Conservation (phyloP, 106 monocot genomes). For the Iris macrosiphon region DNA sequence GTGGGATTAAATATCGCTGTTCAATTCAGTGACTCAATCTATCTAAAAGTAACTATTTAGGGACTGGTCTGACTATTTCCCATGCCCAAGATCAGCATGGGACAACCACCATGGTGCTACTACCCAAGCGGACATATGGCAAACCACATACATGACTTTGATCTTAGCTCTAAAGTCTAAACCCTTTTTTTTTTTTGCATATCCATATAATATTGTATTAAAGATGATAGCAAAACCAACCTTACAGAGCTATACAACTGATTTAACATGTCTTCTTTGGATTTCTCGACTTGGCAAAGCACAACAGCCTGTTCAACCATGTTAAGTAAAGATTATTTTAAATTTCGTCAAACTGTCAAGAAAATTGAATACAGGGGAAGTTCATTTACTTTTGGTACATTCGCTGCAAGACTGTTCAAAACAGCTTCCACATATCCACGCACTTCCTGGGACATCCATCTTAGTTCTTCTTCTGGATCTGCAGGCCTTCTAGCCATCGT, state of each 20-base stretch:
- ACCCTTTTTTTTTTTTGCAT: too few relatives aligned
- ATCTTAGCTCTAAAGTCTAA: too few relatives aligned
- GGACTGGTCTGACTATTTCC: too few relatives aligned
- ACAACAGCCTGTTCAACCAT: slow-evolving; percentile 75
- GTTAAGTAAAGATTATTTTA: neutral
- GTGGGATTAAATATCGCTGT: too few relatives aligned
- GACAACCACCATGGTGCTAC: too few relatives aligned
- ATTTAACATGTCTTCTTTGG: slow-evolving; percentile 99
- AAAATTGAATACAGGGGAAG: neutral
- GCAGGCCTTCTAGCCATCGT: slow-evolving; percentile 83
- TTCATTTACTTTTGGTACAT: slow-evolving; percentile 74
- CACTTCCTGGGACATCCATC: slow-evolving; percentile 99
- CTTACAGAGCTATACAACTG: slow-evolving; percentile 93
- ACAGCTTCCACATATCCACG: slow-evolving; percentile 99
- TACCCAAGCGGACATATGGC: too few relatives aligned
- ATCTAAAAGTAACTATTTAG: too few relatives aligned
- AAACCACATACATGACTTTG: too few relatives aligned
- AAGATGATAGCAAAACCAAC: slow-evolving; percentile 11
- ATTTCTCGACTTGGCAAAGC: slow-evolving; percentile 96
- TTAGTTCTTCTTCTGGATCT: slow-evolving; percentile 95
- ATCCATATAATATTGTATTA: too few relatives aligned
- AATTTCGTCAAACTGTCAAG: neutral
- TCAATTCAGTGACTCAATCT: too few relatives aligned
- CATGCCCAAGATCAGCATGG: too few relatives aligned
- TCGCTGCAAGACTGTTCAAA: slow-evolving; percentile 96